These are phyloP conservation scores for Crithidia mellificae DNA, from an alignment of 208 protist genomes.

Conservation along the genomic window DNA sequence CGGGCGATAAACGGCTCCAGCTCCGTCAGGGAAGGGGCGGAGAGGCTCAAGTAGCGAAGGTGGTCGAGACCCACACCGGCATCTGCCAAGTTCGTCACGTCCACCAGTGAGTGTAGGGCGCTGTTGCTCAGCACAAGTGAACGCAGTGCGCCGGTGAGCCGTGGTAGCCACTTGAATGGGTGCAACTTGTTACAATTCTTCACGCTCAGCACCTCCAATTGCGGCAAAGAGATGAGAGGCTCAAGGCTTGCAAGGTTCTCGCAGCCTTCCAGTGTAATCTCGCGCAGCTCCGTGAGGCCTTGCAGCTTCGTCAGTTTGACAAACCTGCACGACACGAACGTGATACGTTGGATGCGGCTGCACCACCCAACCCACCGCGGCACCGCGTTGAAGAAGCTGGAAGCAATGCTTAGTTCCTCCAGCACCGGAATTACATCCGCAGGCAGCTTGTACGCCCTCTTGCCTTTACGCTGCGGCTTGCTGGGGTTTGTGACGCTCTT, in stretches of 20 bases:
- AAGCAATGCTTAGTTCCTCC: slow-evolving; percentile 27
- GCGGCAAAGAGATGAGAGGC: slow-evolving; percentile 11
- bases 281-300: not conserved
- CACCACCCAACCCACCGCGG: slow-evolving; percentile 23
- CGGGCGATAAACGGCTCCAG: slow-evolving; percentile 10
- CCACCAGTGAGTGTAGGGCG: not conserved
- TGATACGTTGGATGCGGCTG: slow-evolving; percentile 2
- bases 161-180: slow-evolving; percentile 17
- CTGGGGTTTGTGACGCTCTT: not conserved
- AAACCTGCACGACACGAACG: slow-evolving; percentile 13
- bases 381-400: slow-evolving; percentile 2
- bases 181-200: slow-evolving; percentile 11
- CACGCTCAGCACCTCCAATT: slow-evolving; percentile 5
- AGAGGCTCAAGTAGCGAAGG: slow-evolving; percentile 10
- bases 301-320: not conserved
- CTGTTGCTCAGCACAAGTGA: slow-evolving; percentile 7
- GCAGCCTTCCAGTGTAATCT: slow-evolving; percentile 18
- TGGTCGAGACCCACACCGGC: slow-evolving; percentile 5
- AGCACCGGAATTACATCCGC: slow-evolving; percentile 9
- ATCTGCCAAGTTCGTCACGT: not conserved
- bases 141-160: slow-evolving; percentile 11
- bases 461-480: not conserved
- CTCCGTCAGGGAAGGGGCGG: not conserved
- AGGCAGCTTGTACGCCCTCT: not conserved
- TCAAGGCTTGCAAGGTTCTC: slow-evolving; percentile 4